A percentile compares a stretch with the other conserved stretches of the same genome.
Evolutionary conservation across 2,329 filamentous ascomycete species (phyloP).

Genomic region (Cladosporium sp.): DNA sequence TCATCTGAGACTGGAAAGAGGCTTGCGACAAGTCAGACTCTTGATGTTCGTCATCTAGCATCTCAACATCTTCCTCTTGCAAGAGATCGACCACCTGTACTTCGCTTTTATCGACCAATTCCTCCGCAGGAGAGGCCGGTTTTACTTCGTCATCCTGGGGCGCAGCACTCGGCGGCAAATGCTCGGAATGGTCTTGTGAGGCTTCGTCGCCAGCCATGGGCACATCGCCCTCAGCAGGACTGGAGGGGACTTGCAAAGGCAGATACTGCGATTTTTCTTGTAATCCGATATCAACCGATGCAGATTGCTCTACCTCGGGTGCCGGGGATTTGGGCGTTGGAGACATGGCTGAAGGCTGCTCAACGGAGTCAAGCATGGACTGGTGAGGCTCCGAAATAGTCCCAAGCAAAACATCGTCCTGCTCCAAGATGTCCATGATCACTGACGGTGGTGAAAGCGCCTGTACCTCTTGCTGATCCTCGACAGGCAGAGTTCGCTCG

Average conservation of each 20-base stretch:
- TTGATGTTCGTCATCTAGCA: not conserved
- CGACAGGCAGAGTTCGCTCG: not conserved
- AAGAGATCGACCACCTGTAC: not conserved
- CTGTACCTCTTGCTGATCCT: not conserved
- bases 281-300: not conserved
- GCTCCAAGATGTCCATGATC: not conserved
- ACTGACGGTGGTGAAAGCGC: not conserved
- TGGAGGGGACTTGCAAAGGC: not conserved
- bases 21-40: not conserved
- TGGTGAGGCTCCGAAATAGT: no score
- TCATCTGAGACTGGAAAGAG: conserved; percentile 4
- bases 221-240: not conserved
- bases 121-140: not conserved
- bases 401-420: not conserved
- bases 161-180: not conserved
- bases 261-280: not conserved
- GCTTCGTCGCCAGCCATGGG: not conserved
- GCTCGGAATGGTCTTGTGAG: not conserved
- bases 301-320: not conserved
- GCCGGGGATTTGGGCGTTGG: not conserved
- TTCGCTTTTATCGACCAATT: not conserved
- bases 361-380: not conserved
- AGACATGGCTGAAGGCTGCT: not conserved
- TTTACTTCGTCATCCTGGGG: not conserved
- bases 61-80: not conserved